Evolutionary conservation across 305 asterid genomes (phyloP).

Genomic region (Stenogyne calaminthoides): DNA sequence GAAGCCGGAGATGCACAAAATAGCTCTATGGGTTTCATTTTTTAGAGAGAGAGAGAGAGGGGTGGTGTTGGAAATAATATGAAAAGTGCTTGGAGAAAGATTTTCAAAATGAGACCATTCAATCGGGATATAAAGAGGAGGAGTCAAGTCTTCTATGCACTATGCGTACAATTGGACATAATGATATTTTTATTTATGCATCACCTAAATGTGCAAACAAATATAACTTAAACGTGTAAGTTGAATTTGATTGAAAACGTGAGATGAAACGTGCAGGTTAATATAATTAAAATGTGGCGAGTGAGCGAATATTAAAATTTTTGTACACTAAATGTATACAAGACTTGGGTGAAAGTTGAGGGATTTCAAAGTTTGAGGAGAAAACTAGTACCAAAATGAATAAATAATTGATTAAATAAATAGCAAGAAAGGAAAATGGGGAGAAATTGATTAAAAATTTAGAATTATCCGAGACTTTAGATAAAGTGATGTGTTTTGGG

Average conservation of each 20-base stretch:
- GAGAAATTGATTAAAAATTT: conserved; percentile 12
- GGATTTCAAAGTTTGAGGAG: conserved; percentile 26
- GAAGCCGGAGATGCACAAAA: conserved; percentile 91
- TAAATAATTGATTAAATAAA: neutral
- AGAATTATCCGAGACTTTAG: conserved; percentile 33
- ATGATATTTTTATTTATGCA: too few species aligned
- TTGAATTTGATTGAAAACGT: too few species aligned
- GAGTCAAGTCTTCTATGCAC: too few species aligned
- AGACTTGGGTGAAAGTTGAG: conserved; percentile 29
- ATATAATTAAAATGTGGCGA: too few species aligned
- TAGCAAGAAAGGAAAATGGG: neutral
- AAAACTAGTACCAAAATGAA: neutral
- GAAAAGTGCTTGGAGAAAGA: conserved; percentile 6
- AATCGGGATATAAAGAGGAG: conserved; percentile 44
- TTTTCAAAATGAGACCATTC: conserved; percentile 30
- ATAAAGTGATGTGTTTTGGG: conserved; percentile 33
- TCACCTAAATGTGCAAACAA: too few species aligned
- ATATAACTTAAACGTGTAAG: too few species aligned
- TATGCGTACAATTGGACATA: too few species aligned
- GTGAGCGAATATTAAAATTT: too few species aligned
- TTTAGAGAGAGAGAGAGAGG: conserved; percentile 11
- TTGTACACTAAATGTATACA: too few species aligned
- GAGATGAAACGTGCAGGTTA: too few species aligned
- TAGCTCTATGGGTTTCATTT: conserved; percentile 72
- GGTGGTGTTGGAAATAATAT: too few species aligned